phyloP scores from a whole-genome alignment of 179 eudicot species.

The Vitellaria paradoxa region DNA sequence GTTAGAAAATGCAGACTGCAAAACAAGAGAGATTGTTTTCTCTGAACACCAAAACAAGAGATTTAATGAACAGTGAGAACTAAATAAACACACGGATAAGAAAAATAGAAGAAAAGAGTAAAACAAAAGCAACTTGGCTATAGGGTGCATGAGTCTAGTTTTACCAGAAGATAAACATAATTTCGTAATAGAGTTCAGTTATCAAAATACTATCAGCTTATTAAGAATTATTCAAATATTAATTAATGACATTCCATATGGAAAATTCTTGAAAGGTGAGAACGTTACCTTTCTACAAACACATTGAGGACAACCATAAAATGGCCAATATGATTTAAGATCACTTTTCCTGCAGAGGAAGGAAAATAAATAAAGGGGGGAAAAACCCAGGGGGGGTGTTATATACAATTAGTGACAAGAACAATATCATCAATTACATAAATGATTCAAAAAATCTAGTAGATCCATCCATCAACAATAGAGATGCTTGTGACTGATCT shows the following conservation, averaged over 20 bases:
- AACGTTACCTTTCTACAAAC: conserved; percentile 44
- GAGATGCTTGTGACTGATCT: conserved; percentile 11
- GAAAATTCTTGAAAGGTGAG: conserved; percentile 12
- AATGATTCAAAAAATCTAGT: background rate
- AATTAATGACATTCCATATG: background rate
- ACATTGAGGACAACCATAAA: conserved; percentile 65
- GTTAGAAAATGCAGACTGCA: background rate
- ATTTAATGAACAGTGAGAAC: background rate
- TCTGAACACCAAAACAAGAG: background rate
- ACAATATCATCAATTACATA: background rate
- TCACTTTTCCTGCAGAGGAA: conserved; percentile 41
- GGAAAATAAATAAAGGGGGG: conserved; percentile 3
- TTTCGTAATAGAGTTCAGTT: background rate
- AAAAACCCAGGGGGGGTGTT: background rate
- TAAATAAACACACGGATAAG: background rate
- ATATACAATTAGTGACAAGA: background rate
- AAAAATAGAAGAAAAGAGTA: background rate
- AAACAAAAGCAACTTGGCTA: background rate
- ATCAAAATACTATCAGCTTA: background rate
- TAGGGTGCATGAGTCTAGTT: background rate
- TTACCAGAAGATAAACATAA: background rate
- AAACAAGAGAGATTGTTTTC: no score
- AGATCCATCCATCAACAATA: background rate
- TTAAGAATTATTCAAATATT: background rate
- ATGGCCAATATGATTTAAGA: conserved; percentile 33